Evolutionary conservation across 345 rosid genomes (phyloP), one percentile per base, ranked within the genome.

Genomic region (Eucalyptus shirleyi): DNA sequence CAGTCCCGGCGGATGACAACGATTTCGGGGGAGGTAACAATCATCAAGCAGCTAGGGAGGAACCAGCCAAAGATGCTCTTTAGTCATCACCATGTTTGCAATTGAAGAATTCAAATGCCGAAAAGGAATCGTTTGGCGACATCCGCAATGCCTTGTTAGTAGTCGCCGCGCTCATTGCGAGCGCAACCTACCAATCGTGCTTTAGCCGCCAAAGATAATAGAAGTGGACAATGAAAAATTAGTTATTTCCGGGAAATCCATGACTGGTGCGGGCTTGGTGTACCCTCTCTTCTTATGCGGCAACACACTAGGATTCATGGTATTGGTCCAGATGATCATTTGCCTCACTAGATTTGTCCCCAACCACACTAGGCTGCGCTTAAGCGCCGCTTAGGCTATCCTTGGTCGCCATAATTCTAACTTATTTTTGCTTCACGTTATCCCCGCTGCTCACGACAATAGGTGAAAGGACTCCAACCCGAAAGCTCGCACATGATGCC

Each of bases 391-490:
- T 53, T 19, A 53, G 56, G 56, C 56, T 53, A 53, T 53, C 56
- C 24, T 24, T 53, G 10, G 56, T 53, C 24, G 4, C 56, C 24
- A 53, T 53, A 26, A 4, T 21, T 53, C 26, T 53, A 53, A 53
- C 59, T 53, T 53, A 53, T 53, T 53, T 53, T 53, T 8, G 59
- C 59, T 53, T 53, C 24, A 8, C 26, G 5, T 53, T 8, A 53
- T 53, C 59, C 11, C 5, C 8, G 2, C 5, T 53, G 59, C 26
- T 53, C 24, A 53, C 2, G 24, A 53, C 1, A 19, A 53, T 53
- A 24, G 9, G 24, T 53, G 0, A 53, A 53, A 53, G 4, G 56
- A 53, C 0, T 51, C 0, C 56, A 53, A 1, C 1, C 0, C 0
- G 11, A 53, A 21, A 53, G 59, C 59, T 53, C 24, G 26, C 5